Evolutionary conservation across 768 basidiomycete genomes (phyloP).

Genomic region (Candolleomyces eurysporus): DNA sequence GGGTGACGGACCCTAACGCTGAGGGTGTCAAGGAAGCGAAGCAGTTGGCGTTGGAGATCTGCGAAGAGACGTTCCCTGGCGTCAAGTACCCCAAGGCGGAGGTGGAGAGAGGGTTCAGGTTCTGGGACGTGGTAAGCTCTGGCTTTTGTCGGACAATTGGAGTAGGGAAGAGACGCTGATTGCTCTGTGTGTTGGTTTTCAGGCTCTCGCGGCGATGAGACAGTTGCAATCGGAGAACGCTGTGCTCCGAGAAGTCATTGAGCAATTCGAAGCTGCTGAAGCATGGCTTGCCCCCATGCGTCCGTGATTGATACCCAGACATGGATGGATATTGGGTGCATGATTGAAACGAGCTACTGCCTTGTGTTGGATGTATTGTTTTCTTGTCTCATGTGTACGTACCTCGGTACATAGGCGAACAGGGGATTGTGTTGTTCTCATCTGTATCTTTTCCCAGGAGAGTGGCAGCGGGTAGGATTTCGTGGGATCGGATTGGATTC

Average conservation of each 20-base stretch:
- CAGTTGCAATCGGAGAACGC: slow-evolving; percentile 81
- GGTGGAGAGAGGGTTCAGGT: slow-evolving; percentile 95
- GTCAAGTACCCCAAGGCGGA: slow-evolving; percentile 85
- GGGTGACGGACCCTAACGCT: slow-evolving; percentile 74
- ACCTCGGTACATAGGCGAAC: neutral
- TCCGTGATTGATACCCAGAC: slow-evolving; percentile 46
- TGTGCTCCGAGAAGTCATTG: slow-evolving; percentile 83
- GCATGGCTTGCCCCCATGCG: slow-evolving; percentile 91
- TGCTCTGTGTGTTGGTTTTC: slow-evolving; percentile 14
- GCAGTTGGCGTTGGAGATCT: slow-evolving; percentile 81
- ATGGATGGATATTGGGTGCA: neutral
- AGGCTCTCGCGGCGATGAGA: slow-evolving; percentile 88
- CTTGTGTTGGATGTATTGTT: neutral
- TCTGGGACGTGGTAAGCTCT: slow-evolving; percentile 86
- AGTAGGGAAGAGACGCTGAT: slow-evolving; percentile 10
- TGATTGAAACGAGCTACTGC: neutral
- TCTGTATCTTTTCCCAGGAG: no score
- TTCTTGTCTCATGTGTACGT: neutral
- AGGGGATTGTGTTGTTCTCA: neutral
- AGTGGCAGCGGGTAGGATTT: no score
- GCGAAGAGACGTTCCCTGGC: slow-evolving; percentile 92
- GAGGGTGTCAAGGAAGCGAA: slow-evolving; percentile 84
- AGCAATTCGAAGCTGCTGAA: slow-evolving; percentile 95
- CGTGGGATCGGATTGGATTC: neutral
- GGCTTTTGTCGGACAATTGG: slow-evolving; percentile 8